Percentiles rank a stretch among this genome's conserved stretches.
These are phyloP conservation scores for Chaetomium olivaceum DNA, from an alignment of 2,329 filamentous ascomycete genomes.

Conservation along the genomic window DNA sequence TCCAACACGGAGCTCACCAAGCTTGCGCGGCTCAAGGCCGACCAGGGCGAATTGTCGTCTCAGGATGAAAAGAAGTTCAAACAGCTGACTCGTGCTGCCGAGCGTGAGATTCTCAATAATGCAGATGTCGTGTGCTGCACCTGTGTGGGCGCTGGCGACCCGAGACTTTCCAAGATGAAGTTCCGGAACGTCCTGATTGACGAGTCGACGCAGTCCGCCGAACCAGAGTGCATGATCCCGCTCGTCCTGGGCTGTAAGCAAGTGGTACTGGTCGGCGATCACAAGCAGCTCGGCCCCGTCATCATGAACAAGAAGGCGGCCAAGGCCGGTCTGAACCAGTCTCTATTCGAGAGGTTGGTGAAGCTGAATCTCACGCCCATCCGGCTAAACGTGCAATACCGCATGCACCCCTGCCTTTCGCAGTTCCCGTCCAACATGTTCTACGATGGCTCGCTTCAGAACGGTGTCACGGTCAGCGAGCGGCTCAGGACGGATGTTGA, in stretches of 20 bases:
- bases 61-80: slow-evolving; percentile 99
- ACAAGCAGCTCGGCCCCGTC: slow-evolving; percentile 95
- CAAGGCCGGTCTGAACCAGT: slow-evolving; percentile 95
- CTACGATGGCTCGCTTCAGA: slow-evolving; percentile 95
- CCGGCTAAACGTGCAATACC: slow-evolving; percentile 93
- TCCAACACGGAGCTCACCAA: slow-evolving; percentile 92
- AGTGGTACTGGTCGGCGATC: slow-evolving; percentile 96
- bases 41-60: slow-evolving; percentile 86
- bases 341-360: slow-evolving; percentile 94
- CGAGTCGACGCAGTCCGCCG: slow-evolving; percentile 95
- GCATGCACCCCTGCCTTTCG: slow-evolving; percentile 97
- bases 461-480: slow-evolving; percentile 88
- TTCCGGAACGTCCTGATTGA: slow-evolving; percentile 98
- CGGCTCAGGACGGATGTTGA: slow-evolving; percentile 90
- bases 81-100: slow-evolving; percentile 87
- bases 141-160: slow-evolving; percentile 95
- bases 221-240: slow-evolving; percentile 98
- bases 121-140: slow-evolving; percentile 99
- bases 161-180: slow-evolving; percentile 93
- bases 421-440: slow-evolving; percentile 99
- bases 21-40: slow-evolving; percentile 87
- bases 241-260: slow-evolving; percentile 97
- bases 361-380: slow-evolving; percentile 89
- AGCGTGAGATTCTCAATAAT: slow-evolving; percentile 91
- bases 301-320: slow-evolving; percentile 99